These are phyloP conservation scores for Aureobasidium musti DNA, from an alignment of 2,329 filamentous ascomycete species.

Conservation along the genomic window DNA sequence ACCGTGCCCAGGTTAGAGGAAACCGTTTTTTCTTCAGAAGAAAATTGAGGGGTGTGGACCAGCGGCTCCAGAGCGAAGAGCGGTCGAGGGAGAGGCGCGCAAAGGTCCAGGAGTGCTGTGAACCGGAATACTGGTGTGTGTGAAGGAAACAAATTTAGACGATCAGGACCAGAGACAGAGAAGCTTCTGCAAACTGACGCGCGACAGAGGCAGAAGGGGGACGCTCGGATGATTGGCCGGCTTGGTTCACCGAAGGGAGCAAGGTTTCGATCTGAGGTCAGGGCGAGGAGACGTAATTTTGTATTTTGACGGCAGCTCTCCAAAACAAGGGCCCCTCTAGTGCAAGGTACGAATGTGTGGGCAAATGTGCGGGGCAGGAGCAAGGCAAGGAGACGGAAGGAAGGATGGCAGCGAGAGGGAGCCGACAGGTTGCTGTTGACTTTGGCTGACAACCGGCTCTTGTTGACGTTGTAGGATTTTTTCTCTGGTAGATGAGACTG, in stretches of 20 bases:
- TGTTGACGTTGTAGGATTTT: slow-evolving; percentile 8
- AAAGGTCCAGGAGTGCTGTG: not conserved
- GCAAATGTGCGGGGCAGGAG: slow-evolving; percentile 22
- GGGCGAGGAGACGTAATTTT: slow-evolving; percentile 27
- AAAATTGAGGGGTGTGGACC: not conserved
- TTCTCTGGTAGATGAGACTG: slow-evolving; percentile 6
- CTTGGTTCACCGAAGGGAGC: slow-evolving; percentile 23
- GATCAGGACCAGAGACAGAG: slow-evolving; percentile 16
- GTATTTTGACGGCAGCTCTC: slow-evolving; percentile 10
- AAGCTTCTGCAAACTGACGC: slow-evolving; percentile 20
- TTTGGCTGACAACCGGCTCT: slow-evolving; percentile 11
- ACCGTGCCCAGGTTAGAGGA: slow-evolving; percentile 22
- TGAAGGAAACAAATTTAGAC: slow-evolving; percentile 17
- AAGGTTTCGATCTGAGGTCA: slow-evolving; percentile 24
- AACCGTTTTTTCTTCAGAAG: slow-evolving; percentile 22
- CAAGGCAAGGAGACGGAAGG: slow-evolving; percentile 17
- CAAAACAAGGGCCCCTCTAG: slow-evolving; percentile 1
- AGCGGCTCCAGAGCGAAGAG: not conserved
- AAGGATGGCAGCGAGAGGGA: slow-evolving; percentile 1
- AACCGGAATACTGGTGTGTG: slow-evolving; percentile 1
- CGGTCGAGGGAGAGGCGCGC: not conserved
- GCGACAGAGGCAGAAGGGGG: slow-evolving; percentile 16
- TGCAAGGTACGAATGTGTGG: slow-evolving; percentile 17
- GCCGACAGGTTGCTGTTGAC: slow-evolving; percentile 20
- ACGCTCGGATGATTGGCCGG: slow-evolving; percentile 27